phyloP scores from a whole-genome alignment of 352 stramenopile genomes.

The Phytophthora podocarpi region DNA sequence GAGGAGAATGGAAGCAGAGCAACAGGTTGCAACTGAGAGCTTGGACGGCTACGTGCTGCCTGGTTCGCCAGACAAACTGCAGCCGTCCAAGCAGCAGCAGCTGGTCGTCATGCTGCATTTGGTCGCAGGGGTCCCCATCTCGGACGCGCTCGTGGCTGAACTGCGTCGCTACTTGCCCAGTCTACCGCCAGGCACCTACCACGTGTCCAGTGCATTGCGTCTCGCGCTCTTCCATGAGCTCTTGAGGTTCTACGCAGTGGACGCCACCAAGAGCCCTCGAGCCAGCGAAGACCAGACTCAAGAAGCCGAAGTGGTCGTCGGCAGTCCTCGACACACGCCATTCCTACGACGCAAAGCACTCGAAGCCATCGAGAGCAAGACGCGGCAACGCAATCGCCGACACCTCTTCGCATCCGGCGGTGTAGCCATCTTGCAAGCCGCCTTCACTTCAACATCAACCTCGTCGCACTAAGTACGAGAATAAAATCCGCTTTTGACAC shows the following conservation, averaged over 20 bases:
- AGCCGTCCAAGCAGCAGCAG: conserved; percentile 23
- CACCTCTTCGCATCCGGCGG: conserved; percentile 46
- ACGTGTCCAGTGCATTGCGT: conserved; percentile 48
- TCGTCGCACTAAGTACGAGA: conserved; percentile 12
- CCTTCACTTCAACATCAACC: conserved; percentile 18
- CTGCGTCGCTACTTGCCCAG: conserved; percentile 52
- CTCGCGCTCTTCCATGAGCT: conserved; percentile 57
- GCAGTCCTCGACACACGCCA: conserved; percentile 70
- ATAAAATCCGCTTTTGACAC: conserved; percentile 6
- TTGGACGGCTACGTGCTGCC: conserved; percentile 54
- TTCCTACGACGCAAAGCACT: conserved; percentile 74
- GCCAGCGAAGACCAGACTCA: conserved; percentile 1
- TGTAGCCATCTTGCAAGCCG: conserved; percentile 44
- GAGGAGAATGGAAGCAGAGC: conserved; percentile 13
- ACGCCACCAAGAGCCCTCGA: conserved; percentile 1
- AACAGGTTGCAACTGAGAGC: conserved; percentile 35
- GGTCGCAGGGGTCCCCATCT: conserved; percentile 46
- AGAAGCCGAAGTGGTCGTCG: conserved; percentile 51
- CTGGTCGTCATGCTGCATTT: conserved; percentile 38
- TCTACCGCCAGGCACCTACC: conserved; percentile 55
- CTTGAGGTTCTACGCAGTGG: conserved; percentile 58
- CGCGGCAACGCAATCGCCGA: conserved; percentile 39
- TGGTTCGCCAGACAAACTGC: conserved; percentile 4
- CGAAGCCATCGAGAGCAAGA: conserved; percentile 45
- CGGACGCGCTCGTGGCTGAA: conserved; percentile 47